phyloP scores from a whole-genome alignment of 129 eudicot genomes.

The Artemisia argyi region DNA sequence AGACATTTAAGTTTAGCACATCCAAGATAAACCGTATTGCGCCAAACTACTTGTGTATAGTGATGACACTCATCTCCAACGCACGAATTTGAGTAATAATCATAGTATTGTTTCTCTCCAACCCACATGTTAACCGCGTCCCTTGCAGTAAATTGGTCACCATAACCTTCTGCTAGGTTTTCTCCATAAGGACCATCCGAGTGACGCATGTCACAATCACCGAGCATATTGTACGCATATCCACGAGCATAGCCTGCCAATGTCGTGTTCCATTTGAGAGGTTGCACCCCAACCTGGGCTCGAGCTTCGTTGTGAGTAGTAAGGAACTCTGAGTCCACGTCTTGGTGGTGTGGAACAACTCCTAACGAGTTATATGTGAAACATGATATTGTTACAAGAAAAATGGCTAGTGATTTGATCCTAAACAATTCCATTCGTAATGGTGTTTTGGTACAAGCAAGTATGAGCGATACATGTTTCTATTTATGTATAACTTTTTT shows the following conservation, averaged over 20 bases:
- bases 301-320: constrained; percentile 50
- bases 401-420: no score
- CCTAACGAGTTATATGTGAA: no score
- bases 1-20: constrained; percentile 53
- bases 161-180: constrained; percentile 28
- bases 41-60: constrained; percentile 73
- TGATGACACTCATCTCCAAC: constrained; percentile 43
- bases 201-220: constrained; percentile 37
- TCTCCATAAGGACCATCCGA: constrained; percentile 53
- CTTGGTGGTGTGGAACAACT: no score
- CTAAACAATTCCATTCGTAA: no score
- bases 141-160: constrained; percentile 16
- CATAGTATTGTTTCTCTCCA: constrained; percentile 41
- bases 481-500: no score
- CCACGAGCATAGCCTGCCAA: constrained; percentile 44
- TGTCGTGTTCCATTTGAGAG: constrained; percentile 42
- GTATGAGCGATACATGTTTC: no score
- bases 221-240: constrained; percentile 27
- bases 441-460: no score
- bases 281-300: constrained; percentile 42
- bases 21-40: constrained; percentile 41
- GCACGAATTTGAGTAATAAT: constrained; percentile 31
- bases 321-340: no score
- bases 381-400: no score
- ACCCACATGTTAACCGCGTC: constrained; percentile 49